phyloP scores from a whole-genome alignment of 1,284 basidiomycete species.

The Rhodotorula sp. region DNA sequence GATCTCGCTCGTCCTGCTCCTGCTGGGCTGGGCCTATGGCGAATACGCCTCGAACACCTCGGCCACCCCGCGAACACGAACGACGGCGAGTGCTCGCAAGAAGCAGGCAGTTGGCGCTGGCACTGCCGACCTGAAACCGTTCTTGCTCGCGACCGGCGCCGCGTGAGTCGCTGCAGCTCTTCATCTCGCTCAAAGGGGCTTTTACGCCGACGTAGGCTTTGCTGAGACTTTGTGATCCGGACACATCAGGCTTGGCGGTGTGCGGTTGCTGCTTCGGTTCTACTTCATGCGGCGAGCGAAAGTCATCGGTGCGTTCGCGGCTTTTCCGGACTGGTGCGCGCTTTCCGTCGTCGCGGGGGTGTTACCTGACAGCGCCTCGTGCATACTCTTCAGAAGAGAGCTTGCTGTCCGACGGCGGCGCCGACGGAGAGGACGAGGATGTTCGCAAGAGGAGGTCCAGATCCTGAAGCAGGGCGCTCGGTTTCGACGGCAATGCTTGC shows the following conservation, averaged over 20 bases:
- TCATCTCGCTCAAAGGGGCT: background rate
- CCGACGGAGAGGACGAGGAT: no score
- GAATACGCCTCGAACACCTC: background rate
- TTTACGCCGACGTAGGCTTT: background rate
- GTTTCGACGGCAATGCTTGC: no score
- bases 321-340: background rate
- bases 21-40: slow-evolving; percentile 16
- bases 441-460: no score
- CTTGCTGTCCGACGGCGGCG: no score
- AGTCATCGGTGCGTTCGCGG: slow-evolving; percentile 1
- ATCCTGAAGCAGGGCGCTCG: no score
- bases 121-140: background rate
- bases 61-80: background rate
- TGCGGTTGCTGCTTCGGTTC: slow-evolving; percentile 3
- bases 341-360: background rate
- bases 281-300: slow-evolving; percentile 11
- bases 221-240: background rate
- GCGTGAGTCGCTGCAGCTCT: slow-evolving; percentile 8
- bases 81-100: background rate
- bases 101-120: background rate
- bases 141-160: slow-evolving; percentile 13
- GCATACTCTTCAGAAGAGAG: no score
- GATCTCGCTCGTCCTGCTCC: slow-evolving; percentile 8
- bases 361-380: no score
- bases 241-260: slow-evolving; percentile 1